A percentile compares a stretch with the other conserved stretches of the same genome.
Conservation (phyloP, 768 basidiomycete species). For the Amanita rimosa region DNA sequence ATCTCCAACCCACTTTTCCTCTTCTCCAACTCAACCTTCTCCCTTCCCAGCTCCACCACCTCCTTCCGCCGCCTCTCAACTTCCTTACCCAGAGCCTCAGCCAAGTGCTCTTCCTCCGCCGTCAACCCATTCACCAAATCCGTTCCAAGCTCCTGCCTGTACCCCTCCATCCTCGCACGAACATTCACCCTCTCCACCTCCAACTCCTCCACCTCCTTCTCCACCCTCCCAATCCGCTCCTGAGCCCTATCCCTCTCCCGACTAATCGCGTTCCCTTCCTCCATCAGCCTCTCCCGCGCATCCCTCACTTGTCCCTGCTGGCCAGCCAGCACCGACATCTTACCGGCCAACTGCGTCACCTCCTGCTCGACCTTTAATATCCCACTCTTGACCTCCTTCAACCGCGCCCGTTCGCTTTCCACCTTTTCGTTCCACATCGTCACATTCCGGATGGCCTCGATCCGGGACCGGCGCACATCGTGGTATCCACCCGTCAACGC, state of each 20-base stretch:
- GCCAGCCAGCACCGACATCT: slow-evolving; percentile 56
- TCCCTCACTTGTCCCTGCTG: slow-evolving; percentile 65
- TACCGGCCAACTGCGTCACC: slow-evolving; percentile 65
- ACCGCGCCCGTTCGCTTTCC: slow-evolving; percentile 49
- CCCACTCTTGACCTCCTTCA: slow-evolving; percentile 63
- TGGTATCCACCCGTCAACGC: slow-evolving; percentile 94
- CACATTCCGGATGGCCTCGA: slow-evolving; percentile 76
- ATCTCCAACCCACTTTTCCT: slow-evolving; percentile 80
- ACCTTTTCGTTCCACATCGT: slow-evolving; percentile 65
- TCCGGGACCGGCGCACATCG: slow-evolving; percentile 80
- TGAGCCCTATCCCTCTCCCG: slow-evolving; percentile 63
- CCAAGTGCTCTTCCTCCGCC: slow-evolving; percentile 53
- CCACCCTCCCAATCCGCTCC: slow-evolving; percentile 49
- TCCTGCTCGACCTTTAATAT: slow-evolving; percentile 75
- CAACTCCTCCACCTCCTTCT: slow-evolving; percentile 58
- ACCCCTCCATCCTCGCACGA: slow-evolving; percentile 50
- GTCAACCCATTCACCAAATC: slow-evolving; percentile 71
- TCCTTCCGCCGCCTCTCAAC: slow-evolving; percentile 65
- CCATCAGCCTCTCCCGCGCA: slow-evolving; percentile 52
- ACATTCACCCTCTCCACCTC: slow-evolving; percentile 60
- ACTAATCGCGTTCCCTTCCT: slow-evolving; percentile 46
- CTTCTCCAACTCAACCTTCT: slow-evolving; percentile 63
- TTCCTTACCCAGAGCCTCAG: slow-evolving; percentile 62
- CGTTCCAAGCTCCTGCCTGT: slow-evolving; percentile 56
- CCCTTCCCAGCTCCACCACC: slow-evolving; percentile 55